A percentile compares a stretch with the other conserved stretches of the same genome.
These are phyloP conservation scores for Ustilago loliicola DNA, from an alignment of 1,284 basidiomycete genomes.

Conservation along the genomic window DNA sequence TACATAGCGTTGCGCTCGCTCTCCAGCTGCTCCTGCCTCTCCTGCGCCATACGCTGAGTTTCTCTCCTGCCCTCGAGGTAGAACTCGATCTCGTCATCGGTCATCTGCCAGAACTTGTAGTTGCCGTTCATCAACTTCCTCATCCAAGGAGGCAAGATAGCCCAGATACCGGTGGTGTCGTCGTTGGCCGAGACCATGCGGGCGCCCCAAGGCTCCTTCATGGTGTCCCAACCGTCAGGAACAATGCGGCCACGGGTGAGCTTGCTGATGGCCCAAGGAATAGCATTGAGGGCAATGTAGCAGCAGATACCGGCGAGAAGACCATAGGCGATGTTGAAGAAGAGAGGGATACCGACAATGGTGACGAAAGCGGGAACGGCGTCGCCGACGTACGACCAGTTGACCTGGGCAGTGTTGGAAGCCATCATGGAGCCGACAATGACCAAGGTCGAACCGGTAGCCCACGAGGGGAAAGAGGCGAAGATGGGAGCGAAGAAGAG, in stretches of 20 bases:
- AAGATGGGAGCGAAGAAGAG: slow-evolving; percentile 93
- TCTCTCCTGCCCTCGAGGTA: slow-evolving; percentile 63
- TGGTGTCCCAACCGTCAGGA: slow-evolving; percentile 75
- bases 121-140: slow-evolving; percentile 61
- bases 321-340: slow-evolving; percentile 84
- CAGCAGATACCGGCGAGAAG: slow-evolving; percentile 83
- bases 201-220: slow-evolving; percentile 66
- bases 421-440: slow-evolving; percentile 92
- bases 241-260: slow-evolving; percentile 77
- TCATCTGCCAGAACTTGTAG: slow-evolving; percentile 66
- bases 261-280: slow-evolving; percentile 76
- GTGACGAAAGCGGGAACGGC: slow-evolving; percentile 76
- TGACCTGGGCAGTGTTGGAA: slow-evolving; percentile 85
- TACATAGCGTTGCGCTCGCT: slow-evolving; percentile 56
- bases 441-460: slow-evolving; percentile 86
- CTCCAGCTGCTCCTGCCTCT: slow-evolving; percentile 53
- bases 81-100: slow-evolving; percentile 64
- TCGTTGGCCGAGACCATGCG: slow-evolving; percentile 50
- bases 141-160: slow-evolving; percentile 66
- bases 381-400: slow-evolving; percentile 87
- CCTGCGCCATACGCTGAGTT: slow-evolving; percentile 50
- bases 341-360: slow-evolving; percentile 57
- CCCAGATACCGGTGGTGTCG: slow-evolving; percentile 46
- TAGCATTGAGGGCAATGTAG: slow-evolving; percentile 81
- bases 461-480: slow-evolving; percentile 87